Percentiles rank a stretch among this genome's conserved stretches.
These are phyloP conservation scores for Bocquillonia castaneifolia DNA, from an alignment of 441 rosid species.

Conservation along the genomic window DNA sequence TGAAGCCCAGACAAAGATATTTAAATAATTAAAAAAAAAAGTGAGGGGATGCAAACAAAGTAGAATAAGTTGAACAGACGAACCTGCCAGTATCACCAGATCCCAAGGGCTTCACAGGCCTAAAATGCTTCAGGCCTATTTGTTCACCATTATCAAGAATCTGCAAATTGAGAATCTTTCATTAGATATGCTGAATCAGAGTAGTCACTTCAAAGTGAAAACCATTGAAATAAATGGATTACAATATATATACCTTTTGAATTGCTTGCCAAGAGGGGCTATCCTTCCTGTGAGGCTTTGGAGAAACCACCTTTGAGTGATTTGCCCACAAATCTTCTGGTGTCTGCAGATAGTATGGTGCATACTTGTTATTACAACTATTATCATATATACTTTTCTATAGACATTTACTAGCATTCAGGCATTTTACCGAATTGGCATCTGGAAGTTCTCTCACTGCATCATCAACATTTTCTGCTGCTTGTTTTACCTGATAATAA, in stretches of 20 bases:
- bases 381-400: slow-evolving; percentile 4
- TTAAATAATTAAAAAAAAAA: no score
- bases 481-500: slow-evolving; percentile 63
- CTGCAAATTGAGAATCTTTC: slow-evolving; percentile 26
- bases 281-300: slow-evolving; percentile 88
- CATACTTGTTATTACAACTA: slow-evolving; percentile 1
- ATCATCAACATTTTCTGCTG: slow-evolving; percentile 90
- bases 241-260: slow-evolving; percentile 47
- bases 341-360: slow-evolving; percentile 41
- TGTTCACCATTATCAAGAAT: slow-evolving; percentile 63
- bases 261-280: slow-evolving; percentile 73
- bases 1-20: no score
- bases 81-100: slow-evolving; percentile 99
- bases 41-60: not conserved
- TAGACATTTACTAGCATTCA: not conserved
- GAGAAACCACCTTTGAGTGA: slow-evolving; percentile 74
- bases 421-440: slow-evolving; percentile 67
- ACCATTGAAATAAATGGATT: not conserved
- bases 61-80: slow-evolving; percentile 2
- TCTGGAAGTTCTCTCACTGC: slow-evolving; percentile 98
- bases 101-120: slow-evolving; percentile 85
- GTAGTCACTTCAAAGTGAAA: not conserved
- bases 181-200: not conserved
- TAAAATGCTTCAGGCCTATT: slow-evolving; percentile 74
- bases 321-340: slow-evolving; percentile 96